Evolutionary conservation across 2,329 filamentous ascomycete genomes (phyloP).

Genomic region (Calonectria hawksworthii): DNA sequence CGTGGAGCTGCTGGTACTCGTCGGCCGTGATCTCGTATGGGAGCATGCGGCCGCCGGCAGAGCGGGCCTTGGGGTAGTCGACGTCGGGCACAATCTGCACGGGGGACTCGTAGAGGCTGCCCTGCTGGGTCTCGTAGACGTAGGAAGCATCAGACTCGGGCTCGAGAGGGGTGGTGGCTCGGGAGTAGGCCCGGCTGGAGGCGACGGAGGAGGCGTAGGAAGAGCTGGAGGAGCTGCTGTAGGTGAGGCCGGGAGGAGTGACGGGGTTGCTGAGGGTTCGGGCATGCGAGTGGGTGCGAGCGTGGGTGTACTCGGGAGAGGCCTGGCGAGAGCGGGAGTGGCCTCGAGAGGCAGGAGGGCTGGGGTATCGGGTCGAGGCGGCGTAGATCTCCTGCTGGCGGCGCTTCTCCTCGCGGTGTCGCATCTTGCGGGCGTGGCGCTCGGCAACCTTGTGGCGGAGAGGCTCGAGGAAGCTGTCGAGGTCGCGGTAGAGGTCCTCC

Average conservation of each 20-base stretch:
- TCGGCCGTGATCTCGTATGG: slow-evolving; percentile 70
- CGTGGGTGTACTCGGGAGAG: slow-evolving; percentile 57
- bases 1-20: slow-evolving; percentile 63
- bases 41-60: slow-evolving; percentile 55
- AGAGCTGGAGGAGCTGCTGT: slow-evolving; percentile 65
- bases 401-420: slow-evolving; percentile 62
- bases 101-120: slow-evolving; percentile 65
- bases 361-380: slow-evolving; percentile 57
- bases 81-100: slow-evolving; percentile 60
- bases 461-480: slow-evolving; percentile 90
- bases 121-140: slow-evolving; percentile 48
- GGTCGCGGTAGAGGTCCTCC: slow-evolving; percentile 87
- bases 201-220: slow-evolving; percentile 64
- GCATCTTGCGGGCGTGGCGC: slow-evolving; percentile 64
- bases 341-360: slow-evolving; percentile 62
- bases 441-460: slow-evolving; percentile 75
- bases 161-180: slow-evolving; percentile 67
- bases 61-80: slow-evolving; percentile 54
- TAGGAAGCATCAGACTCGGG: slow-evolving; percentile 61
- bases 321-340: slow-evolving; percentile 58
- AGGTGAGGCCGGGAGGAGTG: slow-evolving; percentile 63
- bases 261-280: slow-evolving; percentile 53
- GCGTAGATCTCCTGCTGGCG: slow-evolving; percentile 55
- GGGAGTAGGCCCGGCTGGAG: slow-evolving; percentile 63
- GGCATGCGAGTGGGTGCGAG: slow-evolving; percentile 50